Conservation (phyloP, 352 stramenopile genomes). For the Globisporangium emineosum region DNA sequence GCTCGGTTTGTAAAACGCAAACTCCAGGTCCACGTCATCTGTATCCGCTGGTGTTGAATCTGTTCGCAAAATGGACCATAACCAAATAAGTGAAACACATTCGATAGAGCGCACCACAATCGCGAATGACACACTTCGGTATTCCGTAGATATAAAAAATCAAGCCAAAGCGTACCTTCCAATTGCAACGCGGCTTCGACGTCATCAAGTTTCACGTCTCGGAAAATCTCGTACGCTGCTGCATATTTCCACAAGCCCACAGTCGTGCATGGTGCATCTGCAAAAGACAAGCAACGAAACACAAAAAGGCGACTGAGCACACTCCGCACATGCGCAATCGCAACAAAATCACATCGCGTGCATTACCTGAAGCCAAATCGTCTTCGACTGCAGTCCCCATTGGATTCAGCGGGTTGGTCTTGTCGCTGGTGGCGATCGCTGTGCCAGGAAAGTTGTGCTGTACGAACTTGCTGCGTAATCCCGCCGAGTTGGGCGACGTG, state of each 20-base stretch:
- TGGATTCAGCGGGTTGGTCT: conserved; percentile 24
- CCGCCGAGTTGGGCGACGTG: conserved; percentile 17
- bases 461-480: conserved; percentile 20
- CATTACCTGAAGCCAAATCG: conserved; percentile 53
- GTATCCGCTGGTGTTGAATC: background rate
- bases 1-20: conserved; percentile 14
- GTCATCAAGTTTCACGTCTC: conserved; percentile 51
- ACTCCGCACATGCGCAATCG: background rate
- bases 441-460: conserved; percentile 20
- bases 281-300: conserved; percentile 1
- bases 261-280: conserved; percentile 66
- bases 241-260: conserved; percentile 69
- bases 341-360: background rate
- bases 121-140: background rate
- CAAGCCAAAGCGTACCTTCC: conserved; percentile 38
- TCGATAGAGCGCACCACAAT: background rate
- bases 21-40: background rate
- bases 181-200: conserved; percentile 55
- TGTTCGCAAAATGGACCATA: background rate
- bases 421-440: conserved; percentile 17
- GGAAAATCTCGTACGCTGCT: conserved; percentile 59
- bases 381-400: conserved; percentile 54
- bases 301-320: background rate
- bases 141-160: too few relatives aligned
- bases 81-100: background rate